Evolutionary conservation across 371 early-diverging fungal species (phyloP), one percentile per base, ranked within the genome.

Genomic region (Lichtheimia ornata): DNA sequence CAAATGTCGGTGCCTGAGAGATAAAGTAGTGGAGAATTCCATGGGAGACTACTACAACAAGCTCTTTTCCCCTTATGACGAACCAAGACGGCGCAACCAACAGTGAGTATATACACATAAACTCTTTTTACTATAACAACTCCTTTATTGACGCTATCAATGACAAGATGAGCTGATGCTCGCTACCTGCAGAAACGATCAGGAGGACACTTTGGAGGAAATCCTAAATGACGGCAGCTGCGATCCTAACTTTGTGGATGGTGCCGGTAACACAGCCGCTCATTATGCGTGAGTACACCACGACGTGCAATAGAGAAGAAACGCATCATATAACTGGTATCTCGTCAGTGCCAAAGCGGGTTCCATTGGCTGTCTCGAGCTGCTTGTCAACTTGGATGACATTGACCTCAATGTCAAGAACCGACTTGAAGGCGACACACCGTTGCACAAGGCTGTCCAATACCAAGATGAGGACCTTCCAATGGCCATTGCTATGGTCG

Each of bases 261-360:
- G 80, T 30, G 68, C 82, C n/a, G 90, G 90, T 42, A 82, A 83
- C 53, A 79, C 85, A 5, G 85, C 86, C 18, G 84, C 88, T 51
- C 90, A 89, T 60, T 81, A 82, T 66, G 88, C 88, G 88, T 87
- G 84, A 67, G 86, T 77, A 35, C 1, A 52, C 5, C 1, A 52
- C 5, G 18, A 44, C n/a, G 15, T 13, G 61, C 4, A 15, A 7
- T 14, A 47, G 20, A 14, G 27, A 59, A n/a, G 22, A n/a, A 17
- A 14, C 3, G 18, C 9, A 54, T 13, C 15, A 54, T 9, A 18
- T 4, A 41, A 41, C n/a, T 22, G 40, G 13, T 28, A 28, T 35
- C 22, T 53, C 27, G 6, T 6, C 75, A 88, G 88, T 20, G 87
- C 85, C 15, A 77, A 81, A 56, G 62, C 64, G 18, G 88, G 81